Conservation (phyloP, 1,284 basidiomycete species). For the Earliella scabrosa region DNA sequence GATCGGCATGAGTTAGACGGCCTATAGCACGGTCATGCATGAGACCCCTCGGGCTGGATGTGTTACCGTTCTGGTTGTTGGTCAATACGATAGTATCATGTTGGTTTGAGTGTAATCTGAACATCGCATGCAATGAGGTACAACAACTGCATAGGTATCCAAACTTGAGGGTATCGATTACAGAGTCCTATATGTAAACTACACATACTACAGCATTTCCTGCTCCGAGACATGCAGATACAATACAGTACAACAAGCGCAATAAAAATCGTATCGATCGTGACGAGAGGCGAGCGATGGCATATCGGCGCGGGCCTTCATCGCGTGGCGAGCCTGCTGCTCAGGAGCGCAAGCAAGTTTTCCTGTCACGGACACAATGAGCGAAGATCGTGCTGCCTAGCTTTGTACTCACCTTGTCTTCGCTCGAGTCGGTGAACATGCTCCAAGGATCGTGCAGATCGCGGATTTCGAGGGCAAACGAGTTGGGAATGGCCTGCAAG, state of each 20-base stretch:
- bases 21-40: too few relatives aligned
- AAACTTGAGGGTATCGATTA: slow-evolving; percentile 10
- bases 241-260: not conserved
- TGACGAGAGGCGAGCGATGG: not conserved
- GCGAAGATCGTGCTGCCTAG: not conserved
- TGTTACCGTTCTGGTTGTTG: too few relatives aligned
- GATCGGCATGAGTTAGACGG: slow-evolving; percentile 2
- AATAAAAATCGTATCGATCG: slow-evolving; percentile 1
- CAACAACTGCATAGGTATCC: not conserved
- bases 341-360: slow-evolving; percentile 30
- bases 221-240: not conserved
- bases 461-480: slow-evolving; percentile 69
- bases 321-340: slow-evolving; percentile 20
- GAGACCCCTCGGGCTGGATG: too few relatives aligned
- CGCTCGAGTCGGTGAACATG: slow-evolving; percentile 67
- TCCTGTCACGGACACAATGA: slow-evolving; percentile 18
- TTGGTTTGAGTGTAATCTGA: too few relatives aligned
- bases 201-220: not conserved
- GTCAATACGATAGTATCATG: too few relatives aligned
- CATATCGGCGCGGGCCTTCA: not conserved
- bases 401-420: slow-evolving; percentile 59
- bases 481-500: slow-evolving; percentile 67
- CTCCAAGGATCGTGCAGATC: slow-evolving; percentile 54
- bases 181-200: slow-evolving; percentile 6
- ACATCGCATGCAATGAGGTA: not conserved